Evolutionary conservation across 106 monocot genomes (phyloP).

Genomic region (Xerophyta viscosa): DNA sequence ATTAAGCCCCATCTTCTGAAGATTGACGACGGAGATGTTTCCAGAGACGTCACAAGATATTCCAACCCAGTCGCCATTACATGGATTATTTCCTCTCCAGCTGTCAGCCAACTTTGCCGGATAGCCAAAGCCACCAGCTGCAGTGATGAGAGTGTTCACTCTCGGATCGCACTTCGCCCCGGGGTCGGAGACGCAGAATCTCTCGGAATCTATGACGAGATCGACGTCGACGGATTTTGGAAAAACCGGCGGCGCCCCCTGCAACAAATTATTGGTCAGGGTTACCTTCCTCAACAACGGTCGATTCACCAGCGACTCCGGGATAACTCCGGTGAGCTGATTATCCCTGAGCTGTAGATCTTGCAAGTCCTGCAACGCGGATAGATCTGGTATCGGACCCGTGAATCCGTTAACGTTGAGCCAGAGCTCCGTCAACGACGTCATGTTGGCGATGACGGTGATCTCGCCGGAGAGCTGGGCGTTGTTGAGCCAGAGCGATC

Average conservation of each 20-base stretch:
- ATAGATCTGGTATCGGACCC: slow-evolving; percentile 50
- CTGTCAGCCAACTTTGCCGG: slow-evolving; percentile 33
- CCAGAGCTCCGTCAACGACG: slow-evolving; percentile 39
- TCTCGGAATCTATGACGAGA: slow-evolving; percentile 26
- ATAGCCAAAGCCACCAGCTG: slow-evolving; percentile 30
- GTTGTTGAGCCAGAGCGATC: slow-evolving; percentile 52
- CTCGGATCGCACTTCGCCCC: slow-evolving; percentile 43
- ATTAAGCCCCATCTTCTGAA: slow-evolving; percentile 41
- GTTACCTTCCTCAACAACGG: slow-evolving; percentile 16
- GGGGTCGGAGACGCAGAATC: slow-evolving; percentile 32
- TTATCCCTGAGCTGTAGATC: slow-evolving; percentile 55
- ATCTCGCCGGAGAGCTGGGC: slow-evolving; percentile 26
- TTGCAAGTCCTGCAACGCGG: slow-evolving; percentile 18
- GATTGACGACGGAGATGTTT: slow-evolving; percentile 43
- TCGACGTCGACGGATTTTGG: slow-evolving; percentile 15
- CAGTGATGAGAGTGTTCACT: slow-evolving; percentile 22
- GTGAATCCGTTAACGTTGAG: slow-evolving; percentile 53
- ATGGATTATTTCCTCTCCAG: slow-evolving; percentile 66
- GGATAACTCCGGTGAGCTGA: slow-evolving; percentile 38
- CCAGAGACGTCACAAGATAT: slow-evolving; percentile 32
- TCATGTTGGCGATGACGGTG: slow-evolving; percentile 37
- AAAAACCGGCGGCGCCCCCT: slow-evolving; percentile 41
- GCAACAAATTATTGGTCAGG: slow-evolving; percentile 48
- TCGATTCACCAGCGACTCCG: slow-evolving; percentile 18
- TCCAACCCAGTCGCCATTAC: slow-evolving; percentile 41